Evolutionary conservation across 2,329 filamentous ascomycete genomes (phyloP).

Genomic region (Cladosporium cucumerinum): DNA sequence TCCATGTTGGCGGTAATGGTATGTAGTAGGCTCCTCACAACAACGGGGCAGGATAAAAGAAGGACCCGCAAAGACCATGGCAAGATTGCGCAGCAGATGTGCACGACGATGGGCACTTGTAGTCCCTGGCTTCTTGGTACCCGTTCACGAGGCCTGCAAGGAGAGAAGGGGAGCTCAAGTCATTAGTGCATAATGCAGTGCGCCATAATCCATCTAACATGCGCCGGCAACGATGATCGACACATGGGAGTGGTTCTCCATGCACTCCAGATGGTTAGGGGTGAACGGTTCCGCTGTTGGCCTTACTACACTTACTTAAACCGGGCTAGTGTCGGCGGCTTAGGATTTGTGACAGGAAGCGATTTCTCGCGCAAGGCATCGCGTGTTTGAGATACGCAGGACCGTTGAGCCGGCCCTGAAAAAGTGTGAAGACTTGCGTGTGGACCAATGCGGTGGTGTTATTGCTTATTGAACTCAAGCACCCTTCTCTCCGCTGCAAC

Average conservation of each 20-base stretch:
- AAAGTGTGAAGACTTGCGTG: background rate
- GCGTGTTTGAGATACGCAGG: slow-evolving; percentile 2
- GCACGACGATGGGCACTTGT: slow-evolving; percentile 6
- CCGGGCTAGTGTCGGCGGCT: background rate
- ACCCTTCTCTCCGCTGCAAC: background rate
- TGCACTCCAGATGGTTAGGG: background rate
- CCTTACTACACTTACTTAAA: background rate
- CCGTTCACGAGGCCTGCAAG: background rate
- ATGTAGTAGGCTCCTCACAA: background rate
- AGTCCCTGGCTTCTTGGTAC: background rate
- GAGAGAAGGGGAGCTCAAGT: background rate
- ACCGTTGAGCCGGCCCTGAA: background rate
- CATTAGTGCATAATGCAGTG: slow-evolving; percentile 6
- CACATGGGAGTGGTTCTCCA: slow-evolving; percentile 1
- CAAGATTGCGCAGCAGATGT: background rate
- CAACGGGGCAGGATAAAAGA: background rate
- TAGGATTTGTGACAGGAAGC: background rate
- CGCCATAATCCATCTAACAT: background rate
- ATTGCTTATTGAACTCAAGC: background rate
- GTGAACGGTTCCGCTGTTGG: background rate
- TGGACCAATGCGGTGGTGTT: background rate
- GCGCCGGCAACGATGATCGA: background rate
- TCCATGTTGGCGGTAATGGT: background rate
- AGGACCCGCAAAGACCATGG: background rate
- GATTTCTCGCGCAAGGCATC: background rate